A percentile compares a stretch with the other conserved stretches of the same genome.
Evolutionary conservation across 2,329 filamentous ascomycete species (phyloP).

Genomic region (Ophiocordyceps unilateralis): DNA sequence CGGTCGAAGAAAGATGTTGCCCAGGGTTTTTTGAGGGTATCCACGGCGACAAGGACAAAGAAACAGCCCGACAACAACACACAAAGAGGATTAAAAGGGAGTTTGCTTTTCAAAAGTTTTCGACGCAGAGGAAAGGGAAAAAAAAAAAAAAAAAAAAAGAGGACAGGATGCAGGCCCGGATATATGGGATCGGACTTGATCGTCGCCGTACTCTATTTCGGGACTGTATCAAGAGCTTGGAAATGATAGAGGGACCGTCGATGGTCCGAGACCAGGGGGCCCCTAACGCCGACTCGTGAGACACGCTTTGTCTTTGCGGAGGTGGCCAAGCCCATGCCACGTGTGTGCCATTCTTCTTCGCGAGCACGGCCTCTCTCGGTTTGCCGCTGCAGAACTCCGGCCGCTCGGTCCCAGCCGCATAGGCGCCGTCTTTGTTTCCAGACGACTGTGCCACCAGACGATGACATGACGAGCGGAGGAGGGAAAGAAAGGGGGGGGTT

Average conservation of each 20-base stretch:
- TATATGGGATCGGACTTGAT: constrained; percentile 1
- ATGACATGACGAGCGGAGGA: neutral
- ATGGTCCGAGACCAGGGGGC: constrained; percentile 2
- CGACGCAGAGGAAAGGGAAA: no score
- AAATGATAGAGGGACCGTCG: neutral
- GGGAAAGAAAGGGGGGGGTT: neutral
- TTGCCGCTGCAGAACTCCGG: constrained; percentile 23
- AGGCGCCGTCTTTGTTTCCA: neutral
- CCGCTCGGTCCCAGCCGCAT: constrained; percentile 9
- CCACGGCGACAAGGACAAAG: neutral
- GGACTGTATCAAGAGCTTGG: neutral
- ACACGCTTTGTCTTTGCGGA: constrained; percentile 4
- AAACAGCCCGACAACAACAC: neutral
- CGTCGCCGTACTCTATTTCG: neutral
- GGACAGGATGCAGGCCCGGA: neutral
- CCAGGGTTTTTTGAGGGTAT: no score
- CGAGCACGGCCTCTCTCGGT: constrained; percentile 2
- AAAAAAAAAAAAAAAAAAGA: neutral
- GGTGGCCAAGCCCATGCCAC: constrained; percentile 1
- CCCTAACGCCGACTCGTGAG: constrained; percentile 2
- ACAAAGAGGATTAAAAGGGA: neutral
- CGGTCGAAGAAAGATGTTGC: neutral
- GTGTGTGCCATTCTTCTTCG: neutral
- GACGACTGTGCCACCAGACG: neutral
- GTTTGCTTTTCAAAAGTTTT: neutral